phyloP scores from a whole-genome alignment of 2,329 filamentous ascomycete species.

The Hymenotorrendiella dingleyae region DNA sequence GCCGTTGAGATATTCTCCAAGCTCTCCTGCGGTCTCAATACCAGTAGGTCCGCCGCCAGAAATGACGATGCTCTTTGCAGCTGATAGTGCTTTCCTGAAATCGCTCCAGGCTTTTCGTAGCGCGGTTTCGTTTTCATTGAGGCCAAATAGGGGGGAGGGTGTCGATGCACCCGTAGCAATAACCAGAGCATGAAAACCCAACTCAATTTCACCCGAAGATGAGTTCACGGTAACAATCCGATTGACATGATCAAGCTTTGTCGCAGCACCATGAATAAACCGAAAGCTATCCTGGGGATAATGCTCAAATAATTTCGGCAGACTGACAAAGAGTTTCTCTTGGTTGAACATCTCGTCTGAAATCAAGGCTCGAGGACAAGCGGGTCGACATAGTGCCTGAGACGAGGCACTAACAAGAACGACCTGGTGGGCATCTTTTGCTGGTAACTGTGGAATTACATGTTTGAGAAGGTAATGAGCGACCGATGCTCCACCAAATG shows the following conservation, averaged over 20 bases:
- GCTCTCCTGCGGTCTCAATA: slow-evolving; percentile 43
- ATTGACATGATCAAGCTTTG: slow-evolving; percentile 30
- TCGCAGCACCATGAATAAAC: slow-evolving; percentile 39
- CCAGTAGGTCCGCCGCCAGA: slow-evolving; percentile 39
- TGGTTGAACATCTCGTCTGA: slow-evolving; percentile 39
- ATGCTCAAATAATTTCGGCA: slow-evolving; percentile 34
- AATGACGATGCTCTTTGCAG: slow-evolving; percentile 39
- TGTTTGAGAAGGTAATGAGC: slow-evolving; percentile 51
- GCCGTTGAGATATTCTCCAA: slow-evolving; percentile 47
- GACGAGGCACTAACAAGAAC: slow-evolving; percentile 38
- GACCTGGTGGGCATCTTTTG: slow-evolving; percentile 35
- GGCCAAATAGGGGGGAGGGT: slow-evolving; percentile 38
- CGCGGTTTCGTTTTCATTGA: slow-evolving; percentile 32
- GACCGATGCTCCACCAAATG: slow-evolving; percentile 44
- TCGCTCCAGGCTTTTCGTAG: slow-evolving; percentile 33
- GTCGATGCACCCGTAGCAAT: slow-evolving; percentile 45
- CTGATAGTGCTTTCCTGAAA: slow-evolving; percentile 36
- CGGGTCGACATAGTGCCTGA: slow-evolving; percentile 38
- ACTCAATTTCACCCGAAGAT: slow-evolving; percentile 12
- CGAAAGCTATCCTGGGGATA: slow-evolving; percentile 35
- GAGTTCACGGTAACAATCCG: slow-evolving; percentile 31
- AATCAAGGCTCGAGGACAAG: slow-evolving; percentile 41
- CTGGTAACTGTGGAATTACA: slow-evolving; percentile 37
- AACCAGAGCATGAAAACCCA: slow-evolving; percentile 39
- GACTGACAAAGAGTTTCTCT: slow-evolving; percentile 39